phyloP scores from a whole-genome alignment of 805 yeast species.

The Clavispora vitiphila region DNA sequence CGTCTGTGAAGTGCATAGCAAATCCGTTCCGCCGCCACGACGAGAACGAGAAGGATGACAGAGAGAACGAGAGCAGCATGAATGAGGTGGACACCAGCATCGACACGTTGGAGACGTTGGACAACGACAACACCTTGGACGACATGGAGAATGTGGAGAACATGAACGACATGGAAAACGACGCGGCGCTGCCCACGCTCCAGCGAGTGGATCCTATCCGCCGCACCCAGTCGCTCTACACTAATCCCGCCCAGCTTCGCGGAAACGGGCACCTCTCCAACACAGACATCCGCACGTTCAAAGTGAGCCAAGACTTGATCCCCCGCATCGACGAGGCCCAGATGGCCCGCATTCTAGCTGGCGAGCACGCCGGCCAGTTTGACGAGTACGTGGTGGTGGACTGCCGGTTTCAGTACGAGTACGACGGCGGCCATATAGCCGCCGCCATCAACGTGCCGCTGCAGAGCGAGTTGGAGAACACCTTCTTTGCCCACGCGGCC shows the following conservation, averaged over 20 bases:
- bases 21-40: slow-evolving; percentile 1
- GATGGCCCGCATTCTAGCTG: slow-evolving; percentile 53
- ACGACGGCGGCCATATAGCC: slow-evolving; percentile 84
- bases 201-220: slow-evolving; percentile 31
- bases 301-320: slow-evolving; percentile 50
- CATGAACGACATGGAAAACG: too few species aligned
- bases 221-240: slow-evolving; percentile 64
- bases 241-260: slow-evolving; percentile 23
- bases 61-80: too few species aligned
- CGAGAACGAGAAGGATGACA: slow-evolving; percentile 12
- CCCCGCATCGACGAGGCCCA: slow-evolving; percentile 62
- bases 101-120: neutral
- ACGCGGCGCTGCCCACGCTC: neutral
- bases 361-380: slow-evolving; percentile 44
- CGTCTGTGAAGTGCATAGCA: slow-evolving; percentile 1
- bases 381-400: slow-evolving; percentile 64
- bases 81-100: slow-evolving; percentile 5
- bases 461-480: slow-evolving; percentile 60
- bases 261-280: slow-evolving; percentile 30
- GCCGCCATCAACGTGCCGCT: slow-evolving; percentile 76
- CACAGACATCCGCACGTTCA: slow-evolving; percentile 26
- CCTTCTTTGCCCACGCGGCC: slow-evolving; percentile 32
- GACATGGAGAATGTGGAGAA: too few species aligned
- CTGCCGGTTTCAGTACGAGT: slow-evolving; percentile 92
- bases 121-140: slow-evolving; percentile 14